Evolutionary conservation across 805 yeast genomes (phyloP), one percentile per base, ranked within the genome.

Genomic region (Wickerhamomyces bovis): DNA sequence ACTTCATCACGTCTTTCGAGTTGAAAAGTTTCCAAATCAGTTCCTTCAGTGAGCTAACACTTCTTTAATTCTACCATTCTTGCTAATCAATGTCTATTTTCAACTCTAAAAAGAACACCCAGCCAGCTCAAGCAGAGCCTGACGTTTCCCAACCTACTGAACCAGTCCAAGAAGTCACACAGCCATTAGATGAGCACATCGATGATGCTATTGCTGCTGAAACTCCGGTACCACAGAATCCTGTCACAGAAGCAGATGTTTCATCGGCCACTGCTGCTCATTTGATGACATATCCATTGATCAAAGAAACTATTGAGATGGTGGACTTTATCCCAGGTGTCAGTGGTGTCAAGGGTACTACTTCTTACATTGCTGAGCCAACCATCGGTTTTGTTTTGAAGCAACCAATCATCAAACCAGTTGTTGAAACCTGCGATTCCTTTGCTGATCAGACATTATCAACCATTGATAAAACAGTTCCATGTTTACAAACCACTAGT

Each of bases 381-480:
- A 56, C 62, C 11, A 45, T 55, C 12, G 57, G 58, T 23, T 67
- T 68, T 35, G 54, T 59, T 33, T 54, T 62, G 10, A 60, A 64
- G 31, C 65, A 65, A 44, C 54, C 65, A 18, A 64, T 76, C 13
- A 43, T 57, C 44, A 66, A 72, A 45, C 77, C 79, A 19, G 68
- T 76, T 6, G 63, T 78, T 39, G 59, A 63, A 41, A 64, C 70
- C 40, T 71, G 75, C 21, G 86, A 86, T 62, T 71, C 68, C 44
- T 62, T 68, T 26, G 72, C 82, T n/a, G 83, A 85, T 53, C 55
- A 67, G 26, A 66, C 77, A n/a, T 75, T 89, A 54, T 62, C 60
- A 47, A 60, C 69, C 31, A 67, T 88, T 39, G 96, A 89, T 56
- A 61, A 64, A 49, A 60, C 66, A 38, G 67, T 78, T 19, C 96